These are phyloP conservation scores for Millerago galiae DNA, from an alignment of 805 yeast genomes.

Conservation along the genomic window DNA sequence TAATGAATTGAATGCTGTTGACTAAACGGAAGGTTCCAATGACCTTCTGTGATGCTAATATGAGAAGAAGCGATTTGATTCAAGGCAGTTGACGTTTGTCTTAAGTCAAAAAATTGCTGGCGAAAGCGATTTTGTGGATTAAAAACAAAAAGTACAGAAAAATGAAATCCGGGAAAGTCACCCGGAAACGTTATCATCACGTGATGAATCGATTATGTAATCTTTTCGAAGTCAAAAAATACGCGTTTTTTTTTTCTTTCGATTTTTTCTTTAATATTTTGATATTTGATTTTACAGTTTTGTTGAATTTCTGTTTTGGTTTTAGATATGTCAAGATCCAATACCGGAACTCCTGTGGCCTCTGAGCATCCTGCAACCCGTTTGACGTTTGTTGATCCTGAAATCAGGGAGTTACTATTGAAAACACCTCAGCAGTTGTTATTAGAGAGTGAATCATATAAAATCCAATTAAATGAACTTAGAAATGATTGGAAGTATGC, in stretches of 20 bases:
- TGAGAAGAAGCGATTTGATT: too few relatives aligned
- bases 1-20: too few relatives aligned
- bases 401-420: conserved; percentile 28
- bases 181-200: not conserved
- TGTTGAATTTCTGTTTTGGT: not conserved
- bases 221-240: too few relatives aligned
- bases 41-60: too few relatives aligned
- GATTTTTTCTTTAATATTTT: not conserved
- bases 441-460: conserved; percentile 33
- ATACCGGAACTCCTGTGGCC: conserved; percentile 14
- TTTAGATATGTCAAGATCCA: conserved; percentile 16
- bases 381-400: conserved; percentile 24
- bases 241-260: not conserved
- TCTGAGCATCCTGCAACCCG: conserved; percentile 24
- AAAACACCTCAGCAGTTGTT: conserved; percentile 34
- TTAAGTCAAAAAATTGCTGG: not conserved
- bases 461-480: conserved; percentile 23
- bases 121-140: not conserved
- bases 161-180: not conserved
- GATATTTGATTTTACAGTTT: too few relatives aligned
- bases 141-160: not conserved
- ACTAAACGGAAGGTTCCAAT: too few relatives aligned
- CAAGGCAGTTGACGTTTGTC: too few relatives aligned
- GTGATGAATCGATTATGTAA: not conserved
- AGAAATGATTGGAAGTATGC: conserved; percentile 33